These are phyloP conservation scores for Umbilicus rupestris DNA, from an alignment of 164 flowering plant genomes.

Conservation along the genomic window DNA sequence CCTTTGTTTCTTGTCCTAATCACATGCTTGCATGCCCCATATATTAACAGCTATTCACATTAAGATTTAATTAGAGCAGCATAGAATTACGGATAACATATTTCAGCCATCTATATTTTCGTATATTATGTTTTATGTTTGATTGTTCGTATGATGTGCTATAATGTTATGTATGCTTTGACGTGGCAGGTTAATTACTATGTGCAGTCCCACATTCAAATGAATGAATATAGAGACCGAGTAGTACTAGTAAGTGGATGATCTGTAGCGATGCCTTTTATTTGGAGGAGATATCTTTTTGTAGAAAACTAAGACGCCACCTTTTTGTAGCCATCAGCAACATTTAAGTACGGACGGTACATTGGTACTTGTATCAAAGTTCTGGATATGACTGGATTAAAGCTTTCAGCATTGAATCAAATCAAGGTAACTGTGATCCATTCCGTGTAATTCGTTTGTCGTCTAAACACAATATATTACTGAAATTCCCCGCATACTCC, in stretches of 20 bases:
- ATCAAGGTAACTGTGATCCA: constrained; percentile 46
- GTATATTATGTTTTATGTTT: background rate
- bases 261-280: background rate
- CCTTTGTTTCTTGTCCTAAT: too few species aligned
- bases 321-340: constrained; percentile 53
- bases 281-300: background rate
- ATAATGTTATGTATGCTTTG: constrained; percentile 9
- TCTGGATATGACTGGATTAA: constrained; percentile 95
- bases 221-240: constrained; percentile 95
- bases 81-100: too few species aligned
- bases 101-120: too few species aligned
- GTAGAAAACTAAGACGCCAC: constrained; percentile 9
- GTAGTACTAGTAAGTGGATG: constrained; percentile 60
- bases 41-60: too few species aligned
- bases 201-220: constrained; percentile 94
- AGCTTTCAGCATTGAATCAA: constrained; percentile 77
- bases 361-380: constrained; percentile 77
- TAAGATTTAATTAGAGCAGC: too few species aligned
- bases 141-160: background rate
- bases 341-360: constrained; percentile 53
- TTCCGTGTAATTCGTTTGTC: background rate
- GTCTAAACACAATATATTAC: background rate
- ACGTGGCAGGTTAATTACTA: constrained; percentile 60
- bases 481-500: too few species aligned
- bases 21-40: too few species aligned